These are phyloP conservation scores for Exophiala xenobiotica DNA, from an alignment of 2,329 filamentous ascomycete genomes.

Conservation along the genomic window DNA sequence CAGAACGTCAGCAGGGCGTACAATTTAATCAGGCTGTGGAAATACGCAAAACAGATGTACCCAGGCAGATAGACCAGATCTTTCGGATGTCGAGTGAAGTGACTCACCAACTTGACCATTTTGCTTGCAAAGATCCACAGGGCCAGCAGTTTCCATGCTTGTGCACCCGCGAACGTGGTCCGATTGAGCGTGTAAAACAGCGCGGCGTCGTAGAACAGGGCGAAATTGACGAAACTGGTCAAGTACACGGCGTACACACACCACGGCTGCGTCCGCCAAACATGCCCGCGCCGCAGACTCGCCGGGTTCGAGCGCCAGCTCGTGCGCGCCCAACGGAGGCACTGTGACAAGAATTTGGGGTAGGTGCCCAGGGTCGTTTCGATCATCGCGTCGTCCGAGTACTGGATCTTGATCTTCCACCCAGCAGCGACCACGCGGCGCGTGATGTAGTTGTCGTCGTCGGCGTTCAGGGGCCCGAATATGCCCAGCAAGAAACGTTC, in stretches of 20 bases:
- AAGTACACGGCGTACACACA: conserved; percentile 58
- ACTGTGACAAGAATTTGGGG: conserved; percentile 53
- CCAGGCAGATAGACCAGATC: conserved; percentile 54
- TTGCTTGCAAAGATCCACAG: conserved; percentile 58
- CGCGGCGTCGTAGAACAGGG: conserved; percentile 52
- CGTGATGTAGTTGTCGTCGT: conserved; percentile 64
- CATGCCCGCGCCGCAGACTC: conserved; percentile 40
- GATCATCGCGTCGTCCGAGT: conserved; percentile 48
- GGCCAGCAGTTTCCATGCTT: conserved; percentile 32
- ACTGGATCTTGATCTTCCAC: conserved; percentile 59
- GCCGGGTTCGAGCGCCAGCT: conserved; percentile 58
- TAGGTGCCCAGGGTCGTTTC: conserved; percentile 53
- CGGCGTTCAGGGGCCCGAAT: conserved; percentile 51
- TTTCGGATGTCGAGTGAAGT: conserved; percentile 52
- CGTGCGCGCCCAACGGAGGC: conserved; percentile 58
- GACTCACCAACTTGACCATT: conserved; percentile 55
- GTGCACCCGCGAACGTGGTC: conserved; percentile 19
- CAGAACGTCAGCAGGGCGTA: conserved; percentile 56
- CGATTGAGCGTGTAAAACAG: conserved; percentile 40
- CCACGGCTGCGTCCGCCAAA: conserved; percentile 51
- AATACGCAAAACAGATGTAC: conserved; percentile 57
- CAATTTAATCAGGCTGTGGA: conserved; percentile 59
- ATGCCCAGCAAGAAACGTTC: conserved; percentile 52
- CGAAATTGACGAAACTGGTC: conserved; percentile 56
- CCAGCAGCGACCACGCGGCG: conserved; percentile 51